Conservation (phyloP, 2,329 filamentous ascomycete genomes). For the Taxawa tesnikishii region DNA sequence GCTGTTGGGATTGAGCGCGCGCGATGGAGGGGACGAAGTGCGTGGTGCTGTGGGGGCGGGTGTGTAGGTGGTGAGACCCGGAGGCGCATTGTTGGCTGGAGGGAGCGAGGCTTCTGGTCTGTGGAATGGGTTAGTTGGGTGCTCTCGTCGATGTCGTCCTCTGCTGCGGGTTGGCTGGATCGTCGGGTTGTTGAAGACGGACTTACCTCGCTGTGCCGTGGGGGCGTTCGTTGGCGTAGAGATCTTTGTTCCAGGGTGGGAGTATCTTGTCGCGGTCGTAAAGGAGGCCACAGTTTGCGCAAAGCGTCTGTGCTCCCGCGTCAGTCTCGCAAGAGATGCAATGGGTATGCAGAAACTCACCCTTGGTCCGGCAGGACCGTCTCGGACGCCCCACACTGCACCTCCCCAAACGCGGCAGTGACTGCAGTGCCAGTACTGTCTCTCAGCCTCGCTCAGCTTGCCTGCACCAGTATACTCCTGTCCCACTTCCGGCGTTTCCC, state of each 20-base stretch:
- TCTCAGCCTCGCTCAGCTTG: slow-evolving; percentile 60
- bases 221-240: slow-evolving; percentile 42
- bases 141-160: too few relatives aligned
- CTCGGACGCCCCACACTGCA: slow-evolving; percentile 87
- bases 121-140: background rate
- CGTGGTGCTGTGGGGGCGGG: slow-evolving; percentile 2
- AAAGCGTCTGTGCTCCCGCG: slow-evolving; percentile 52
- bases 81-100: too few relatives aligned
- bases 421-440: slow-evolving; percentile 71
- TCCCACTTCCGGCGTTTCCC: slow-evolving; percentile 66
- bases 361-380: slow-evolving; percentile 74
- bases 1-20: slow-evolving; percentile 4
- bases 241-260: slow-evolving; percentile 61
- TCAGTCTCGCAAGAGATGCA: slow-evolving; percentile 5
- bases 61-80: slow-evolving; percentile 1
- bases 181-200: too few relatives aligned
- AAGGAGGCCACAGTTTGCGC: slow-evolving; percentile 82
- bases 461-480: slow-evolving; percentile 56
- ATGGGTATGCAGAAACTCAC: slow-evolving; percentile 39
- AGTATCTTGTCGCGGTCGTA: slow-evolving; percentile 80
- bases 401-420: slow-evolving; percentile 84
- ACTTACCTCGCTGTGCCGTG: slow-evolving; percentile 14
- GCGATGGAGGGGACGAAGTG: slow-evolving; percentile 8
- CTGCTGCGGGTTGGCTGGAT: too few relatives aligned
- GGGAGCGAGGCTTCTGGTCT: too few relatives aligned